Conservation (phyloP, 2,329 filamentous ascomycete species). For the Talaromyces sp. region DNA sequence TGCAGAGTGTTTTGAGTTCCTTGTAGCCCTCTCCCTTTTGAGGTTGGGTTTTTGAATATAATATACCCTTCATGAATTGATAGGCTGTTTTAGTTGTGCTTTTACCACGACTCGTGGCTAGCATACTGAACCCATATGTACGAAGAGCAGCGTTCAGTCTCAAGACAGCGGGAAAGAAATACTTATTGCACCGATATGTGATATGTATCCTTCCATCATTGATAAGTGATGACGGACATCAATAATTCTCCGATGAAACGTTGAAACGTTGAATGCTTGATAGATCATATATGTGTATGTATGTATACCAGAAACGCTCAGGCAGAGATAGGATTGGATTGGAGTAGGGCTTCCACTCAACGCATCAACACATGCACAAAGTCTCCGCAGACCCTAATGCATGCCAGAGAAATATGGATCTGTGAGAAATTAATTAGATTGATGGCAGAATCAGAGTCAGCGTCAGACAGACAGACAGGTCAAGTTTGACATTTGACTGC, state of each 20-base stretch:
- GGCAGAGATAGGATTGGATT: no score
- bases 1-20: slow-evolving; percentile 76
- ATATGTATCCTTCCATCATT: neutral
- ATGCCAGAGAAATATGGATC: no score
- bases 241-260: neutral
- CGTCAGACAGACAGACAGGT: neutral
- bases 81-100: neutral
- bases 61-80: neutral
- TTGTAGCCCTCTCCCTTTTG: slow-evolving; percentile 42
- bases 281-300: neutral
- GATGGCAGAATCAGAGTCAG: neutral
- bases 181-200: neutral
- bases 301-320: neutral
- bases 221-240: neutral
- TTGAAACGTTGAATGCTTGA: no score
- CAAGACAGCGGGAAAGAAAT: neutral
- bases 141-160: neutral
- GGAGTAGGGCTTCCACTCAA: no score
- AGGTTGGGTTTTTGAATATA: neutral
- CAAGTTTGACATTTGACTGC: neutral
- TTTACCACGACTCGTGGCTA: neutral
- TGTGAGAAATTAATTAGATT: no score
- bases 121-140: neutral
- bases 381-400: neutral
- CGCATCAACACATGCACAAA: neutral